phyloP scores from a whole-genome alignment of 192 early-diverging fungal species.

The Podila minutissima region DNA sequence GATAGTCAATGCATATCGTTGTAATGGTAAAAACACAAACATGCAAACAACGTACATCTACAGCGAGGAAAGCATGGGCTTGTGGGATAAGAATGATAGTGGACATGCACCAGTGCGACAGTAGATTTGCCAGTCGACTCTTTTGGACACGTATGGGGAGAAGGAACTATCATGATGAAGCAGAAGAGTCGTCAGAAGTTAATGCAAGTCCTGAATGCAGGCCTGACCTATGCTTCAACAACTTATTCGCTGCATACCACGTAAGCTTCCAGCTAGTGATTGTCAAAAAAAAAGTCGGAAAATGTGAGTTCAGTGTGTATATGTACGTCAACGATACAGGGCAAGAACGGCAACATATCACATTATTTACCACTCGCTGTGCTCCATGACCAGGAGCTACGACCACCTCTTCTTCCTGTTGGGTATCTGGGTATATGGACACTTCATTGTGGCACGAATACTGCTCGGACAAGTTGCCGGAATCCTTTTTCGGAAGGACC shows the following conservation, averaged over 20 bases:
- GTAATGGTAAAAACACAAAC: neutral
- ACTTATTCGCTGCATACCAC: neutral
- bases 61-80: constrained; percentile 16
- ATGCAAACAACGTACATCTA: constrained; percentile 16
- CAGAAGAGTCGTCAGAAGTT: neutral
- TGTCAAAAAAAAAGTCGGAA: neutral
- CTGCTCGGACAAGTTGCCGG: no score
- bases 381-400: no score
- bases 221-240: no score
- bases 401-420: no score
- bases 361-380: neutral
- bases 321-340: no score
- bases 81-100: constrained; percentile 28
- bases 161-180: constrained; percentile 11
- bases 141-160: constrained; percentile 7
- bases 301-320: no score
- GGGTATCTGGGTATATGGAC: no score
- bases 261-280: neutral
- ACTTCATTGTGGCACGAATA: no score
- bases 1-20: neutral
- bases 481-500: no score
- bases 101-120: constrained; percentile 38
- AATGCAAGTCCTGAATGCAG: no score
- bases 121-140: neutral
- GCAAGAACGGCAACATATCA: no score